phyloP scores from a whole-genome alignment of 2,329 filamentous ascomycete genomes.

The Penicillium hesseltinei region DNA sequence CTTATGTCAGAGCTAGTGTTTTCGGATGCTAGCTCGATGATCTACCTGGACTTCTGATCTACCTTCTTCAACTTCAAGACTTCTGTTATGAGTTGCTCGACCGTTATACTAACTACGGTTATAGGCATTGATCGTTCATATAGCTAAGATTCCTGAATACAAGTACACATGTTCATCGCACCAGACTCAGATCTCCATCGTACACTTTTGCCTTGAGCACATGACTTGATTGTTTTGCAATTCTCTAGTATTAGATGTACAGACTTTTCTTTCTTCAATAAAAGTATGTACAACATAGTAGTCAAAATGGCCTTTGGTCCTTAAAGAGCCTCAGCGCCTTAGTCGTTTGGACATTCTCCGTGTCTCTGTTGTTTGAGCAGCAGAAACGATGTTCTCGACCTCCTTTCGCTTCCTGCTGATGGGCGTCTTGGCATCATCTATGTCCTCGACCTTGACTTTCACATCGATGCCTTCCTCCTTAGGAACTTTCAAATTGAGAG shows the following conservation, averaged over 20 bases:
- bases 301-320: neutral
- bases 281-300: neutral
- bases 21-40: constrained; percentile 62
- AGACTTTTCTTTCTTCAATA: neutral
- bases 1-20: constrained; percentile 74
- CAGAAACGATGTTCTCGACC: constrained; percentile 20
- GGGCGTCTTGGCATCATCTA: constrained; percentile 10
- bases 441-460: constrained; percentile 22
- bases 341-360: constrained; percentile 35
- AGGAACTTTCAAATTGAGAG: constrained; percentile 25
- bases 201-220: neutral
- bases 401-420: constrained; percentile 20
- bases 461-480: constrained; percentile 22
- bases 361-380: constrained; percentile 25
- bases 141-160: neutral
- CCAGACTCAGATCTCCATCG: neutral
- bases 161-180: neutral
- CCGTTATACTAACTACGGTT: constrained; percentile 23
- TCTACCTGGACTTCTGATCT: constrained; percentile 82
- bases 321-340: constrained; percentile 9
- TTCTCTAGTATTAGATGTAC: neutral
- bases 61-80: constrained; percentile 5
- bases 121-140: constrained; percentile 1
- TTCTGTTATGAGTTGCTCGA: constrained; percentile 9
- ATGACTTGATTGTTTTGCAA: neutral